These are phyloP conservation scores for Vickermania ingenoplastis DNA, from an alignment of 208 protist genomes.

Conservation along the genomic window DNA sequence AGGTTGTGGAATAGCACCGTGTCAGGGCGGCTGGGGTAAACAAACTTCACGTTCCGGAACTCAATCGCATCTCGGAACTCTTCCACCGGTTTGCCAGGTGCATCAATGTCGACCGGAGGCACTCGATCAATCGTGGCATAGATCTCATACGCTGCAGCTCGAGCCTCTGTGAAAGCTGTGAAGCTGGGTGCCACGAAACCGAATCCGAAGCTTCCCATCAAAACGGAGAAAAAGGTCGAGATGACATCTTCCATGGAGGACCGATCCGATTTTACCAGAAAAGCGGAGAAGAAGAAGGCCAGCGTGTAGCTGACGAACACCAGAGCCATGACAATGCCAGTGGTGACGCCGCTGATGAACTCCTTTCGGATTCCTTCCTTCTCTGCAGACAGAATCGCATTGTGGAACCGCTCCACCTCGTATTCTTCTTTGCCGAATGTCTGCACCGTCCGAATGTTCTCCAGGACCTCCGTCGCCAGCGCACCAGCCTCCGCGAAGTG, in stretches of 20 bases:
- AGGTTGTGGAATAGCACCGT: conserved; percentile 59
- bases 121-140: conserved; percentile 71
- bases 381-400: conserved; percentile 29
- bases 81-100: conserved; percentile 18
- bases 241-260: conserved; percentile 37
- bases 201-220: conserved; percentile 55
- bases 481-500: conserved; percentile 71
- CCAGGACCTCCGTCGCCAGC: conserved; percentile 77
- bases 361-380: conserved; percentile 46
- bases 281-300: conserved; percentile 60
- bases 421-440: conserved; percentile 48
- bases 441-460: conserved; percentile 76
- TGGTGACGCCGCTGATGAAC: conserved; percentile 28
- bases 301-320: conserved; percentile 50
- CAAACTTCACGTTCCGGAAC: conserved; percentile 64
- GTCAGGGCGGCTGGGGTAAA: conserved; percentile 69
- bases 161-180: conserved; percentile 57
- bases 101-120: conserved; percentile 54
- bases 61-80: conserved; percentile 31
- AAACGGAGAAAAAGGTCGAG: conserved; percentile 44
- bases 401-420: conserved; percentile 48
- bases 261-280: conserved; percentile 53
- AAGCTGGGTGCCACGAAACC: conserved; percentile 43
- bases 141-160: conserved; percentile 61
- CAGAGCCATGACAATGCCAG: conserved; percentile 28